Evolutionary conservation across 2,329 filamentous ascomycete genomes (phyloP).

Genomic region (Rachicladosporium sp.): DNA sequence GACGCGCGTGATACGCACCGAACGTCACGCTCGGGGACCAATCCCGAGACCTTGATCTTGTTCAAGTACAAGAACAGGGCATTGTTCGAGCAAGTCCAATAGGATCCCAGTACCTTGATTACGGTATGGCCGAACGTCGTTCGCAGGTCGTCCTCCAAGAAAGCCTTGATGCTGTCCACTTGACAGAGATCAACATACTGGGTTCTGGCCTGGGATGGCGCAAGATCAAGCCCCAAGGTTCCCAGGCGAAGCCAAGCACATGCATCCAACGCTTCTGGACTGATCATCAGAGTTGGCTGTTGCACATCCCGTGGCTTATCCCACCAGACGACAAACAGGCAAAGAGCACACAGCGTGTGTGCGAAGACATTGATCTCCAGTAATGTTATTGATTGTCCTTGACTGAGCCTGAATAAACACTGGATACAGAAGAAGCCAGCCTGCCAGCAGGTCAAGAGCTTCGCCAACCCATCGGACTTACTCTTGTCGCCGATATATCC

Average conservation of each 20-base stretch:
- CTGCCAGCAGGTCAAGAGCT: constrained; percentile 9
- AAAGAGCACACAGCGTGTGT: constrained; percentile 11
- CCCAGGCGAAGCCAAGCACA: background rate
- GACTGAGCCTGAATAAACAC: constrained; percentile 7
- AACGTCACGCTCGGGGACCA: too few species aligned
- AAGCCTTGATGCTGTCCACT: too few species aligned
- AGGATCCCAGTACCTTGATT: too few species aligned
- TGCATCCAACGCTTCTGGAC: background rate
- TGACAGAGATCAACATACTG: too few species aligned
- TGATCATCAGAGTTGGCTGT: background rate
- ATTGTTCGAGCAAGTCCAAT: too few species aligned
- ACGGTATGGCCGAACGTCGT: too few species aligned
- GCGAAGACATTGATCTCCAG: constrained; percentile 14
- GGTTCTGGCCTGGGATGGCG: too few species aligned
- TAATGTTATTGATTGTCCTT: constrained; percentile 8
- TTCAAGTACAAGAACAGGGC: too few species aligned
- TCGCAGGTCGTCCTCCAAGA: too few species aligned
- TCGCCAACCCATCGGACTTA: constrained; percentile 9
- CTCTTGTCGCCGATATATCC: constrained; percentile 8
- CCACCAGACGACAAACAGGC: constrained; percentile 12
- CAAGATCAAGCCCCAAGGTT: too few species aligned
- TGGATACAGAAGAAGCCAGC: constrained; percentile 13
- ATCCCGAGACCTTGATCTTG: too few species aligned
- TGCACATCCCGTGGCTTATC: constrained; percentile 12
- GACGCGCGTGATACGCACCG: too few species aligned